Percentiles rank a stretch among this genome's conserved stretches.
Evolutionary conservation across 2,329 filamentous ascomycete species (phyloP).

Genomic region (Juglanconis oblonga): DNA sequence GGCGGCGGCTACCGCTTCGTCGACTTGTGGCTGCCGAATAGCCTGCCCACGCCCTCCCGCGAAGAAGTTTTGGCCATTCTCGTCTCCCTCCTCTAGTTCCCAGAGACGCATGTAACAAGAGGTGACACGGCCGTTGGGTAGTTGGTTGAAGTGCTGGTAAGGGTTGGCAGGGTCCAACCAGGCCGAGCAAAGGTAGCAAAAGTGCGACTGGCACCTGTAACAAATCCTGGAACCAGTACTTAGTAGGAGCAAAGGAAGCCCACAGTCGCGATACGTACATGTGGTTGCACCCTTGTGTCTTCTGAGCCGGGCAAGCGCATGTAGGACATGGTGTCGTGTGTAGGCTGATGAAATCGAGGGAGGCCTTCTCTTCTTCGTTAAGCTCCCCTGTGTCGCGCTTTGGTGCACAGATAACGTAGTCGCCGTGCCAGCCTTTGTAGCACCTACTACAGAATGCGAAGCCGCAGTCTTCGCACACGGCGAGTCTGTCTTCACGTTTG

Average conservation of each 20-base stretch:
- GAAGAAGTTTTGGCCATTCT: slow-evolving; percentile 25
- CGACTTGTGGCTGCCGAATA: neutral
- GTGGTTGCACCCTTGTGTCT: slow-evolving; percentile 92
- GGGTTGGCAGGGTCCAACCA: slow-evolving; percentile 81
- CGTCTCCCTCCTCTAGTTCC: slow-evolving; percentile 84
- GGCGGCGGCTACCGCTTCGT: slow-evolving; percentile 19
- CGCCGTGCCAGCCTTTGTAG: slow-evolving; percentile 85
- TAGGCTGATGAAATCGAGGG: slow-evolving; percentile 75
- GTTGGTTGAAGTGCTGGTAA: slow-evolving; percentile 82
- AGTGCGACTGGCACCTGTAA: slow-evolving; percentile 84
- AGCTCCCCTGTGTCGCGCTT: slow-evolving; percentile 67
- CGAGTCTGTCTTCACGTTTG: slow-evolving; percentile 62
- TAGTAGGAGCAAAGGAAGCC: neutral
- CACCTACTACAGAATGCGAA: slow-evolving; percentile 82
- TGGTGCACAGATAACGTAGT: slow-evolving; percentile 67
- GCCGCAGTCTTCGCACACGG: slow-evolving; percentile 83
- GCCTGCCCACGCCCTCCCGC: slow-evolving; percentile 32
- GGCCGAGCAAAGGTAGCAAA: slow-evolving; percentile 90
- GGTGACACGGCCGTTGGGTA: slow-evolving; percentile 48
- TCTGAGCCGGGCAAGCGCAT: slow-evolving; percentile 80
- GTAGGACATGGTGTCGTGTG: slow-evolving; percentile 89
- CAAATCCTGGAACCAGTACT: slow-evolving; percentile 52
- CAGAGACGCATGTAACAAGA: slow-evolving; percentile 83
- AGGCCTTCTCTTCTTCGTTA: slow-evolving; percentile 80
- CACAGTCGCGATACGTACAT: slow-evolving; percentile 49